A percentile compares a stretch with the other conserved stretches of the same genome.
Evolutionary conservation across 2,329 filamentous ascomycete species (phyloP).

Genomic region (Trichothecium sympodiale): DNA sequence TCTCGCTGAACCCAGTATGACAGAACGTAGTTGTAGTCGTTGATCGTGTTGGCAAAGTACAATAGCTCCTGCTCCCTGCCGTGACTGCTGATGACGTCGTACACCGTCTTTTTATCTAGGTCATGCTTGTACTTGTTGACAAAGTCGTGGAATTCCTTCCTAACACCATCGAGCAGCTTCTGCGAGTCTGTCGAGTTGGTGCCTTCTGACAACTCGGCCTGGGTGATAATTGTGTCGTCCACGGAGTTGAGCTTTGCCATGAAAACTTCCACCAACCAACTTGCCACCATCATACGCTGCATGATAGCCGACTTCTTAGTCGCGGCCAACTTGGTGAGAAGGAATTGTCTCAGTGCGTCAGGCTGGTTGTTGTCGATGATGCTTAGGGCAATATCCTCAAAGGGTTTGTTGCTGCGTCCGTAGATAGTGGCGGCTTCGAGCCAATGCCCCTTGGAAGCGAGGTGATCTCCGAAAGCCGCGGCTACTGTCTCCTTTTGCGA

Average conservation of each 20-base stretch:
- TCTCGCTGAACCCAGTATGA: conserved; percentile 97
- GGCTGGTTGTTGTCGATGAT: conserved; percentile 86
- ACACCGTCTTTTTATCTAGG: conserved; percentile 82
- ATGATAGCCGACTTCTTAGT: conserved; percentile 78
- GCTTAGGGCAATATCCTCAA: conserved; percentile 85
- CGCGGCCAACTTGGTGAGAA: conserved; percentile 70
- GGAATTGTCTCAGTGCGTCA: conserved; percentile 82
- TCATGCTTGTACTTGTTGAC: conserved; percentile 75
- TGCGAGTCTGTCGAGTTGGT: conserved; percentile 60
- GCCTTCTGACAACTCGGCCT: conserved; percentile 67
- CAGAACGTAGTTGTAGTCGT: conserved; percentile 90
- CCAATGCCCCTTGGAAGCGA: conserved; percentile 72
- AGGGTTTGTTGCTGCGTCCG: conserved; percentile 90
- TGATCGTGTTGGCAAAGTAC: conserved; percentile 77
- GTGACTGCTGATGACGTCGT: conserved; percentile 92
- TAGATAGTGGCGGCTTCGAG: conserved; percentile 81
- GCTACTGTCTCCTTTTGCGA: conserved; percentile 84
- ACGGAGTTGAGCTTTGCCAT: conserved; percentile 95
- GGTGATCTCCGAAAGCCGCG: conserved; percentile 80
- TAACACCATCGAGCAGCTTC: conserved; percentile 58
- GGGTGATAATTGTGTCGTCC: conserved; percentile 87
- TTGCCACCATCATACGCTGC: conserved; percentile 91
- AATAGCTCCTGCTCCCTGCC: conserved; percentile 87
- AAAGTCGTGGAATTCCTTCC: conserved; percentile 81
- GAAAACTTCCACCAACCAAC: conserved; percentile 90